Evolutionary conservation across 371 early-diverging fungal species (phyloP), one percentile per base, ranked within the genome.

Genomic region (Mortierella sp.): DNA sequence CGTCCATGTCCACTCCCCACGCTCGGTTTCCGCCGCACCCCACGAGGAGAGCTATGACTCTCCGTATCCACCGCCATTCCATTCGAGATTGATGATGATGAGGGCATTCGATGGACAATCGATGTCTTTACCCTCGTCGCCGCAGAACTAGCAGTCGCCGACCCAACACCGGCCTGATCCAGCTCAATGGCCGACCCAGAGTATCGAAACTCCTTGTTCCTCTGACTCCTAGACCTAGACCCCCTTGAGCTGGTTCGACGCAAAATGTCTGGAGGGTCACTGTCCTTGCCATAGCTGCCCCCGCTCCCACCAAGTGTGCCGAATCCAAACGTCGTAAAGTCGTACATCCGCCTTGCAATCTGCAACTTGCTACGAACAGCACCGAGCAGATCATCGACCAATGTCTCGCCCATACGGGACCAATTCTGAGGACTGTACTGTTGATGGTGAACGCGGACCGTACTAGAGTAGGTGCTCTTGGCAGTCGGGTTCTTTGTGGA

Each of bases 291-390:
- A 24, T 41, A 47, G 52, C 67, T 29, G 16, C 73, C 41, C 11
- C 40, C 47, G 2, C 34, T 41, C 14, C 64, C 67, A 2, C 61
- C 61, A 61, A 61, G 39, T 8, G 61, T 14, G 10, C 71, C 74
- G 34, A 77, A 71, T 2, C 77, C 77, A 66, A 77, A 68, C 4
- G 73, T 64, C 19, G 77, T 64, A 44, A 77, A 70, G 52, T 71
- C 72, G 14, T 83, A 83, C 58, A 83, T 48, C 5, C 84, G 76
- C 48, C 79, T 48, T n/a, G 79, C 84, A 68, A 83, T 83, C 73
- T 76, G 76, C 2, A 83, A 55, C 7, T 73, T 75, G 1, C 84
- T 76, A 11, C 84, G 79, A 14, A 83, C 84, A 5, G 84, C 84
- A 0, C 84, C 79, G 29, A 83, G 39, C n/a, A 83, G 16, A 22